These are phyloP conservation scores for Casuarina glauca DNA, from an alignment of 306 rosid genomes.

Conservation along the genomic window DNA sequence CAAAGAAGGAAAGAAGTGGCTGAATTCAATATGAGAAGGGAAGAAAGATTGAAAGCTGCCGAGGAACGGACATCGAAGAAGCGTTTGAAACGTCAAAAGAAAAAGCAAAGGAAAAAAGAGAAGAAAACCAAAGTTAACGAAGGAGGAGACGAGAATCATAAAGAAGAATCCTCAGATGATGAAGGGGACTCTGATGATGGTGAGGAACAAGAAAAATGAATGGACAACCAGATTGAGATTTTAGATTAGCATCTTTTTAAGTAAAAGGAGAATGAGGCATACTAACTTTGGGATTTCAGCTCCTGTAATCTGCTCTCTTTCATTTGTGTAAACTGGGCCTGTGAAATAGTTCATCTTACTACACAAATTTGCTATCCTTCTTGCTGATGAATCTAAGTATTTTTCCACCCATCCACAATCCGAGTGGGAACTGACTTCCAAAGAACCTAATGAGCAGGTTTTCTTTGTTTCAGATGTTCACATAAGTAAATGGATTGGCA, in stretches of 20 bases:
- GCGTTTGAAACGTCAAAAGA: constrained; percentile 85
- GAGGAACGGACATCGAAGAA: constrained; percentile 88
- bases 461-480: not conserved
- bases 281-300: not conserved
- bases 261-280: not conserved
- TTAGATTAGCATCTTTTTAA: not conserved
- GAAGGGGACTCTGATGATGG: constrained; percentile 56
- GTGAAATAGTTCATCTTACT: not conserved
- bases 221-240: constrained; percentile 12
- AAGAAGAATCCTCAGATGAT: constrained; percentile 61
- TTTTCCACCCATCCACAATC: not conserved
- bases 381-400: not conserved
- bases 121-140: constrained; percentile 53
- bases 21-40: constrained; percentile 77
- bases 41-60: constrained; percentile 78
- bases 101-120: constrained; percentile 75
- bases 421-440: not conserved
- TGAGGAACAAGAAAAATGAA: constrained; percentile 46
- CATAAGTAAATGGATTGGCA: not conserved
- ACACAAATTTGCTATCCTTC: not conserved
- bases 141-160: constrained; percentile 48
- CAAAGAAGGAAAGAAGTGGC: constrained; percentile 74
- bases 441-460: not conserved
- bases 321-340: not conserved
- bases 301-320: not conserved